Percentiles rank a stretch among this genome's conserved stretches.
Evolutionary conservation across 2,329 filamentous ascomycete genomes (phyloP).

Genomic region (Botryotinia narcissicola): DNA sequence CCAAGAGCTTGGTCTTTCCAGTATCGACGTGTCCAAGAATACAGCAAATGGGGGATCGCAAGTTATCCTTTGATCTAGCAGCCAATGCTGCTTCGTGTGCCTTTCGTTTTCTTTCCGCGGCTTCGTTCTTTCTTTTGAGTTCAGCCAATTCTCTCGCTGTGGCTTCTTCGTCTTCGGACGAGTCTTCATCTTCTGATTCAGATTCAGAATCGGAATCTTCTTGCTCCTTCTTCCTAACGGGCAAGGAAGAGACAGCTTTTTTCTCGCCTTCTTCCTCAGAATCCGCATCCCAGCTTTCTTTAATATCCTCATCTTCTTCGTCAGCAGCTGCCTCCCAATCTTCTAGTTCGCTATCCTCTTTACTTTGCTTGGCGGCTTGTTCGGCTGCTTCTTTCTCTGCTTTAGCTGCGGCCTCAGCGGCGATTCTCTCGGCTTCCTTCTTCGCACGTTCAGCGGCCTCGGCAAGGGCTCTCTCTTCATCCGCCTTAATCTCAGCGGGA

Average conservation of each 20-base stretch:
- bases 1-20: constrained; percentile 97
- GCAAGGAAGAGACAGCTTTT: constrained; percentile 33
- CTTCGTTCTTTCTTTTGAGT: constrained; percentile 79
- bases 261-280: constrained; percentile 63
- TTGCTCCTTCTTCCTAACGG: constrained; percentile 28
- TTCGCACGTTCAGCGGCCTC: constrained; percentile 74
- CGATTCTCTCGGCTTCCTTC: constrained; percentile 63
- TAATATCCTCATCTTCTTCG: constrained; percentile 72
- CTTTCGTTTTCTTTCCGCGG: constrained; percentile 82
- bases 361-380: constrained; percentile 53
- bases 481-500: constrained; percentile 53
- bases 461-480: constrained; percentile 75
- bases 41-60: constrained; percentile 98
- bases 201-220: constrained; percentile 63
- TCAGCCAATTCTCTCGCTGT: constrained; percentile 72
- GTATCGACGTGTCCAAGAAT: constrained; percentile 99
- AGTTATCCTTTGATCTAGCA: constrained; percentile 86
- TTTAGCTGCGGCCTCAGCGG: constrained; percentile 61
- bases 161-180: constrained; percentile 64
- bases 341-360: constrained; percentile 60
- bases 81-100: constrained; percentile 89
- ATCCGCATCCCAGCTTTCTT: constrained; percentile 93
- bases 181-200: constrained; percentile 53
- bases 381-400: constrained; percentile 58
- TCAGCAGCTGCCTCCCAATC: constrained; percentile 88